Evolutionary conservation across 495 filamentous ascomycete genomes (phyloP), one percentile per base, ranked within the genome.

Genomic region (Penicillium cinerascens): DNA sequence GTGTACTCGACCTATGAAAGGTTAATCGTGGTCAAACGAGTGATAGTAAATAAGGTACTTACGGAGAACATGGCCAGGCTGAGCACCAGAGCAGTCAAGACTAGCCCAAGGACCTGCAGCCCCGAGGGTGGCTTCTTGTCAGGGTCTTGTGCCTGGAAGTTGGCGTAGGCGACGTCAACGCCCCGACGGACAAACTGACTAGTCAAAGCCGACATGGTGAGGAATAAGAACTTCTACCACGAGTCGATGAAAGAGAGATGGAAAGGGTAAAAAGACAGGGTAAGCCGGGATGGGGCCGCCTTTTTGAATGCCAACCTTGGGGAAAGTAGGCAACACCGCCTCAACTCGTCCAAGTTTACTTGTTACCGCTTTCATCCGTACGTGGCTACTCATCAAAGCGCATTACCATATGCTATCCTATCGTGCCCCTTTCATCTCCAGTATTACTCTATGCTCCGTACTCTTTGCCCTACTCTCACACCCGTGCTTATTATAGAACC

Each of bases 1-100:
- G 81, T 82, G 66, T 88, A 87, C 44, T 75, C 67, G 17, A 78
- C 47, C 72, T 75, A 55, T 17, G n/a, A 33, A 42, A 11, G 44
- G 15, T 52, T 15, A n/a, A 45, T 26, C 15, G n/a, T 27, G 1
- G 21, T 20, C 2, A 26, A 7, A 44, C 9, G 15, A 36, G 40
- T 16, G 9, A 42, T 27, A 8, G 21, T 6, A 17, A 8, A 18
- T 18, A 45, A 13, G 6, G 7, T 35, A 55, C 61, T 44, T 56
- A 69, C 66, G 10, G 57, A 53, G 27, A 60, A 58, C 5, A 56
- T 8, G 18, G 50, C 51, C 27, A 56, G 47, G 11, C 45, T n/a
- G 23, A 59, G 49, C 4, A 58, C 56, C 23, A 67, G 7, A 8
- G 55, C 36, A 2, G 59, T 63, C 26, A 68, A 18, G 17, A 60